Conservation (phyloP, 1,284 basidiomycete genomes). For the Veloporphyrellus conicus region DNA sequence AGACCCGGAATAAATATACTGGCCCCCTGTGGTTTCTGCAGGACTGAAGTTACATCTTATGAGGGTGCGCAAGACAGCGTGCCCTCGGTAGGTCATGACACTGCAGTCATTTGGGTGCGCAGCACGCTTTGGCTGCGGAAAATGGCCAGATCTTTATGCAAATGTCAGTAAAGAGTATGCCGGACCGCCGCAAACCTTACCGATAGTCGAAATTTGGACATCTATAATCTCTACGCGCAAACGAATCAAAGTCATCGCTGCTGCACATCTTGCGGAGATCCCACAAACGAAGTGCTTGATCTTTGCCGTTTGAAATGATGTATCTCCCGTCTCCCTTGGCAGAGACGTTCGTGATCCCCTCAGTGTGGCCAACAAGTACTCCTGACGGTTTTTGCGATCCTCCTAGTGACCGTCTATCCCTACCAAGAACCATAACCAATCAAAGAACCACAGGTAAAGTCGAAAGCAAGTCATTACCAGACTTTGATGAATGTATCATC, state of each 20-base stretch:
- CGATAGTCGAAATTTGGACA: constrained; percentile 77
- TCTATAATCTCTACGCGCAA: constrained; percentile 52
- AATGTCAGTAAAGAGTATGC: constrained; percentile 5
- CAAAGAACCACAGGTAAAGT: not conserved
- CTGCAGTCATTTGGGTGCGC: constrained; percentile 85
- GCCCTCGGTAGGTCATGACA: constrained; percentile 94
- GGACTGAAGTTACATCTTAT: constrained; percentile 97
- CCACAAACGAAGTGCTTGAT: constrained; percentile 90
- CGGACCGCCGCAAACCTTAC: constrained; percentile 34
- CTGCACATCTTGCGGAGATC: constrained; percentile 91
- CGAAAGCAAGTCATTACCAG: constrained; percentile 54
- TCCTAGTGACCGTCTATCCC: constrained; percentile 88
- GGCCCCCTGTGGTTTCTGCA: constrained; percentile 82
- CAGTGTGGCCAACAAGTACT: constrained; percentile 90
- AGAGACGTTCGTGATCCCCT: constrained; percentile 87
- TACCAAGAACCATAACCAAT: constrained; percentile 29
- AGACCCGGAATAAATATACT: constrained; percentile 92
- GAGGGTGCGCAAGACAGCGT: constrained; percentile 86
- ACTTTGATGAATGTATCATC: constrained; percentile 95
- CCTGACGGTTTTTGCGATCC: constrained; percentile 82
- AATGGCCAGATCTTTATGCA: constrained; percentile 54
- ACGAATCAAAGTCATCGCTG: constrained; percentile 65
- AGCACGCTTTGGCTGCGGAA: constrained; percentile 64
- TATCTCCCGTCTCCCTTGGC: constrained; percentile 92
- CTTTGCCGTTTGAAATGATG: constrained; percentile 96